Evolutionary conservation across 352 stramenopile species (phyloP).

Genomic region (Pythium chondricola): DNA sequence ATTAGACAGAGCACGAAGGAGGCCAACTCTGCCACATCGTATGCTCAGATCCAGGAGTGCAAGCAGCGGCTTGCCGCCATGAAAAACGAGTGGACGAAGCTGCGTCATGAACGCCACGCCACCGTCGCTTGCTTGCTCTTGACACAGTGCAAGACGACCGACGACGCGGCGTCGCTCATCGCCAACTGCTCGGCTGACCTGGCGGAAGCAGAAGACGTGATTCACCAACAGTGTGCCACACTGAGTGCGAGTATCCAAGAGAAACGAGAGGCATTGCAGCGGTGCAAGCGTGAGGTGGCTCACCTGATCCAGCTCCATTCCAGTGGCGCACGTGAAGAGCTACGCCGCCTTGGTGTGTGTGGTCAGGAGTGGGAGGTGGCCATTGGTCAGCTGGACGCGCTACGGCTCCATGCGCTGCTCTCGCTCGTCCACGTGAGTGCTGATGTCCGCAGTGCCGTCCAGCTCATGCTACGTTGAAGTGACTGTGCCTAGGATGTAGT

Average conservation of each 20-base stretch:
- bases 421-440: conserved; percentile 50
- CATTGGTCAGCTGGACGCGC: conserved; percentile 35
- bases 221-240: conserved; percentile 42
- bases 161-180: conserved; percentile 35
- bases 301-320: conserved; percentile 54
- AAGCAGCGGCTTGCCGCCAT: conserved; percentile 28
- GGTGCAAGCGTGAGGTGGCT: conserved; percentile 44
- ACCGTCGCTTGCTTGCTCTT: conserved; percentile 40
- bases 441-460: too few relatives aligned
- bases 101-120: conserved; percentile 35
- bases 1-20: conserved; percentile 37
- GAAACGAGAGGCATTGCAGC: conserved; percentile 25
- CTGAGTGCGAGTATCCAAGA: conserved; percentile 35
- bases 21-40: too few relatives aligned
- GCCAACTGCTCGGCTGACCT: conserved; percentile 31
- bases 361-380: conserved; percentile 33
- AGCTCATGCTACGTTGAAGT: too few relatives aligned
- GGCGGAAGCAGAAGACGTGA: conserved; percentile 33
- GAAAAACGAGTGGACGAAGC: neutral
- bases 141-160: conserved; percentile 39
- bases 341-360: conserved; percentile 40
- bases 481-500: too few relatives aligned
- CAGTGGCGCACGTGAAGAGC: conserved; percentile 38
- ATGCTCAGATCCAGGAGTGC: conserved; percentile 31
- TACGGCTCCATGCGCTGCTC: conserved; percentile 39